These are phyloP conservation scores for Dioszegia hungarica DNA, from an alignment of 768 basidiomycete genomes.

Conservation along the genomic window DNA sequence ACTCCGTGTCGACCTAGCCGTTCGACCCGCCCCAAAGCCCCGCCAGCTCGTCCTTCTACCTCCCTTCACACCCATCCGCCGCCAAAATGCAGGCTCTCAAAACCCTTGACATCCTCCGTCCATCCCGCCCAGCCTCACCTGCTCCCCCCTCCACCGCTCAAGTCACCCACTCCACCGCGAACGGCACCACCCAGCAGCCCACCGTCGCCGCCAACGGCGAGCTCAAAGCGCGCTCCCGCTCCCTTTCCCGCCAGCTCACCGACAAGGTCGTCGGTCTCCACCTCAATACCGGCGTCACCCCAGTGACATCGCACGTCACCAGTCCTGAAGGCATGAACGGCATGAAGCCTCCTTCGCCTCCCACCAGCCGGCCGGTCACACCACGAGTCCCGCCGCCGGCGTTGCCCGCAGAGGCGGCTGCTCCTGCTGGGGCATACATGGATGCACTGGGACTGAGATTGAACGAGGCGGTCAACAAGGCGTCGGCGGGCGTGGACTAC, in stretches of 20 bases:
- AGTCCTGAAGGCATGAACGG: background rate
- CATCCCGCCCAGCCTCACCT: constrained; percentile 46
- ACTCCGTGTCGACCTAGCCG: background rate
- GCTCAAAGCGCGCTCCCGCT: constrained; percentile 32
- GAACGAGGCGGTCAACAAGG: constrained; percentile 47
- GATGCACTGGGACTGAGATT: constrained; percentile 45
- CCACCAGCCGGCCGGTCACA: constrained; percentile 33
- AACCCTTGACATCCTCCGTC: constrained; percentile 47
- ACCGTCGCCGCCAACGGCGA: constrained; percentile 1
- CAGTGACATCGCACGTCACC: background rate
- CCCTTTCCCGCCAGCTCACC: constrained; percentile 33
- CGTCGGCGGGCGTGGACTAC: constrained; percentile 41
- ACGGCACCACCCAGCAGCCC: constrained; percentile 6
- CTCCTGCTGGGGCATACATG: constrained; percentile 38
- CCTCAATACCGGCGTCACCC: constrained; percentile 10
- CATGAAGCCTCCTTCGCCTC: constrained; percentile 28
- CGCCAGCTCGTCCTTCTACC: background rate
- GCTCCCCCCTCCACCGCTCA: constrained; percentile 41
- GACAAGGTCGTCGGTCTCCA: constrained; percentile 30
- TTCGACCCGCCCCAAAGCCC: background rate
- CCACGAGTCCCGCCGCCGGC: constrained; percentile 21
- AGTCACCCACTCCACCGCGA: constrained; percentile 11
- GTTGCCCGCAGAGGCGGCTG: constrained; percentile 14
- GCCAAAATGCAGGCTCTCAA: constrained; percentile 45
- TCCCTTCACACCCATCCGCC: background rate